Evolutionary conservation across 768 basidiomycete genomes (phyloP).

Genomic region (Boletus subparvulus): DNA sequence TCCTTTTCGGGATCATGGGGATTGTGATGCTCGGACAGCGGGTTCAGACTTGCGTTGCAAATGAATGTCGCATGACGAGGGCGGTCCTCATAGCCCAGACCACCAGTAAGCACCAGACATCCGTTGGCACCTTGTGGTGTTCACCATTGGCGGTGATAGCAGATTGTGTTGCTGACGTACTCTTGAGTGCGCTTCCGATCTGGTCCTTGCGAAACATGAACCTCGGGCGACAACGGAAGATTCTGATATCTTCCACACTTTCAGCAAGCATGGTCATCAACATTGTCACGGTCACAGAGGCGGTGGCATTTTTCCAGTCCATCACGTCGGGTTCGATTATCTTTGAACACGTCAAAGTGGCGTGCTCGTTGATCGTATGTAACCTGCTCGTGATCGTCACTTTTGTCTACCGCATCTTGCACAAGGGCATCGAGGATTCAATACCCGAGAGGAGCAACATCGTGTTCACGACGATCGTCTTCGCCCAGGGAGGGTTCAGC

Average conservation of each 20-base stretch:
- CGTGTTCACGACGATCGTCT: slow-evolving; percentile 17
- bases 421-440: background rate
- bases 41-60: slow-evolving; percentile 5
- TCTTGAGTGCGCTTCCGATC: slow-evolving; percentile 22
- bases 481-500: background rate
- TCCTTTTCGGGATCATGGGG: slow-evolving; percentile 17
- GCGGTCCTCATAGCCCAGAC: slow-evolving; percentile 15
- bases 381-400: slow-evolving; percentile 24
- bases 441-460: background rate
- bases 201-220: slow-evolving; percentile 14
- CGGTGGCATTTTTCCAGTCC: slow-evolving; percentile 2
- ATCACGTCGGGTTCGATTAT: slow-evolving; percentile 14
- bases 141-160: slow-evolving; percentile 8
- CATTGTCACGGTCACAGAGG: slow-evolving; percentile 17
- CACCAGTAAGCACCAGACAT: slow-evolving; percentile 16
- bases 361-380: slow-evolving; percentile 21
- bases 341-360: slow-evolving; percentile 24
- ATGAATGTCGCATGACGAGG: slow-evolving; percentile 10
- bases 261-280: slow-evolving; percentile 24
- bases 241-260: slow-evolving; percentile 21
- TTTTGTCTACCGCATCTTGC: slow-evolving; percentile 17
- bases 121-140: background rate
- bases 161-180: slow-evolving; percentile 21
- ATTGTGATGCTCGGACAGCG: slow-evolving; percentile 7
- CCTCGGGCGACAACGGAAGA: slow-evolving; percentile 14